These are phyloP conservation scores for Microbotryum violaceum DNA, from an alignment of 1,284 basidiomycete species.

Conservation along the genomic window DNA sequence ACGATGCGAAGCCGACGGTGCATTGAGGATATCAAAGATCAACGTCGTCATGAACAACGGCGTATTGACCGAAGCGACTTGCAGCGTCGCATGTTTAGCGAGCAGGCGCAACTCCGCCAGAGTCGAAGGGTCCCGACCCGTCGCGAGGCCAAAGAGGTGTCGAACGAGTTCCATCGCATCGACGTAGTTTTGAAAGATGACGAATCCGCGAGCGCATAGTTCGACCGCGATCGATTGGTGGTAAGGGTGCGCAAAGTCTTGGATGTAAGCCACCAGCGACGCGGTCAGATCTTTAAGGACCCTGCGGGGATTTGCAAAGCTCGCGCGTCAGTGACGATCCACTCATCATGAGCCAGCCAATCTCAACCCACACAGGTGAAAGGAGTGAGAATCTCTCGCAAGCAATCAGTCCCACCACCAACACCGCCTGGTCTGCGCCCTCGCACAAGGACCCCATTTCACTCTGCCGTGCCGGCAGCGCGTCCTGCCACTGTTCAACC, in stretches of 20 bases:
- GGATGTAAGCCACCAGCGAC: slow-evolving; percentile 67
- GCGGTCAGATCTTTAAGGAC: slow-evolving; percentile 73
- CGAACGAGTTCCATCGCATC: slow-evolving; percentile 86
- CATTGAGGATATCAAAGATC: slow-evolving; percentile 72
- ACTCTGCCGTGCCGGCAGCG: slow-evolving; percentile 64
- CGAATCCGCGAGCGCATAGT: slow-evolving; percentile 79
- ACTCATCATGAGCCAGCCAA: background rate
- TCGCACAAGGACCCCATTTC: slow-evolving; percentile 51
- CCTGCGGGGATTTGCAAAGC: slow-evolving; percentile 45
- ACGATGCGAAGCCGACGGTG: slow-evolving; percentile 66
- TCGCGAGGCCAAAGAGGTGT: slow-evolving; percentile 72
- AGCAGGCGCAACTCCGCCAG: slow-evolving; percentile 40
- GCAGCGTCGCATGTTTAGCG: slow-evolving; percentile 59
- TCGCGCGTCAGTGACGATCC: background rate
- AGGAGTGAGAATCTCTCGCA: slow-evolving; percentile 71
- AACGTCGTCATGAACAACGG: slow-evolving; percentile 92
- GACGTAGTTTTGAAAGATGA: slow-evolving; percentile 87
- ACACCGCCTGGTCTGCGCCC: slow-evolving; percentile 59
- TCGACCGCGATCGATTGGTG: slow-evolving; percentile 75
- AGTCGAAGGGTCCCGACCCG: slow-evolving; percentile 63
- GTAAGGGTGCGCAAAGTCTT: slow-evolving; percentile 55
- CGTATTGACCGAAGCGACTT: slow-evolving; percentile 75
- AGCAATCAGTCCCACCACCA: slow-evolving; percentile 74
- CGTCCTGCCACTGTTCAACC: slow-evolving; percentile 60
- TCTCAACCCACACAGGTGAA: slow-evolving; percentile 53